Evolutionary conservation across 2,329 filamentous ascomycete genomes (phyloP).

Genomic region (Magnaporthiopsis incrustans): DNA sequence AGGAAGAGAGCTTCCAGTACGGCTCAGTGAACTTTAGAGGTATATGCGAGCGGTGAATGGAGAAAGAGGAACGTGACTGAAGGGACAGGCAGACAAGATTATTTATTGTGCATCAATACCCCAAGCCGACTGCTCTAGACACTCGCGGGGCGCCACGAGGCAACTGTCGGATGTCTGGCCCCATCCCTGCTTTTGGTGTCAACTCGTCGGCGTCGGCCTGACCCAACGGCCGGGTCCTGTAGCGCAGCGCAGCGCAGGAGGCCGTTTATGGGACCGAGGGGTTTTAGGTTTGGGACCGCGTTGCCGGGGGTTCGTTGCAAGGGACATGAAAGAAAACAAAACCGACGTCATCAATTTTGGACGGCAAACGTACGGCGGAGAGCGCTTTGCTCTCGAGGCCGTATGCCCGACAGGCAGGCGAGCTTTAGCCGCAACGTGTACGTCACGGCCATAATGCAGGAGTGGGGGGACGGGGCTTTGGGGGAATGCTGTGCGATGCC

Average conservation of each 20-base stretch:
- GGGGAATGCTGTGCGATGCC: background rate
- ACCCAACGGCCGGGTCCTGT: background rate
- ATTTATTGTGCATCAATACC: background rate
- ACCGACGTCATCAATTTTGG: background rate
- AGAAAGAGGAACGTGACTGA: background rate
- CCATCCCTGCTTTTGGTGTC: background rate
- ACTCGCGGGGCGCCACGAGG: too few species aligned
- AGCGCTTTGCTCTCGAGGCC: background rate
- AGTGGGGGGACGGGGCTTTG: background rate
- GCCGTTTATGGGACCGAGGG: background rate
- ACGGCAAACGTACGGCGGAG: background rate
- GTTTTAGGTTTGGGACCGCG: background rate
- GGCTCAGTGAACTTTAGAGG: background rate
- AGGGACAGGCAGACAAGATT: background rate
- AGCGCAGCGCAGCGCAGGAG: background rate
- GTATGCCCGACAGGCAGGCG: background rate
- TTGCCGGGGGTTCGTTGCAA: background rate
- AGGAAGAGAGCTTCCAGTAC: background rate
- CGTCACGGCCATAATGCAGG: background rate
- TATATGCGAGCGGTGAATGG: background rate
- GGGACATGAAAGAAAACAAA: background rate
- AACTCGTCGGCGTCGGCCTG: background rate
- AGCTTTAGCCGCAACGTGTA: background rate
- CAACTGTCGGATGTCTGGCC: too few species aligned
- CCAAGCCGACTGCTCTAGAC: background rate